These are phyloP conservation scores for Debaryomyces hansenii DNA, from an alignment of 805 yeast species.

Conservation along the genomic window DNA sequence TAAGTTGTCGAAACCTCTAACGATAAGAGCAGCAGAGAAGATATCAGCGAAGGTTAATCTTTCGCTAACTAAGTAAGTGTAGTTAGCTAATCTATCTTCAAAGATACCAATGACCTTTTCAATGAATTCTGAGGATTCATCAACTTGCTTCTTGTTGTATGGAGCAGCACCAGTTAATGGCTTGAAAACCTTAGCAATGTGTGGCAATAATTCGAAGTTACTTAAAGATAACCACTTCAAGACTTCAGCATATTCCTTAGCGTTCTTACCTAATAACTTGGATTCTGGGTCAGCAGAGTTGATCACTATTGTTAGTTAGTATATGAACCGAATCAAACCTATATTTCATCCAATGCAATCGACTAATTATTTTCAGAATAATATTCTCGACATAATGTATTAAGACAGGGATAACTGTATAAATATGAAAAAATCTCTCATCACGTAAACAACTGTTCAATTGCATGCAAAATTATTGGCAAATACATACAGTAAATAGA, in stretches of 20 bases:
- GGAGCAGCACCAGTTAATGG: constrained; percentile 67
- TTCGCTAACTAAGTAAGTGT: constrained; percentile 74
- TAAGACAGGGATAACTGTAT: constrained; percentile 89
- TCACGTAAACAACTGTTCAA: constrained; percentile 37
- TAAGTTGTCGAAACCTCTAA: constrained; percentile 57
- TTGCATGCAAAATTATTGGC: neutral
- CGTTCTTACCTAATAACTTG: constrained; percentile 63
- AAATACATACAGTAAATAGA: constrained; percentile 53
- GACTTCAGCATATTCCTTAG: constrained; percentile 62
- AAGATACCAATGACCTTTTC: constrained; percentile 41
- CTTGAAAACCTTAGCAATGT: constrained; percentile 49
- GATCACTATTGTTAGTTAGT: constrained; percentile 37
- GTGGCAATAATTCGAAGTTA: constrained; percentile 62
- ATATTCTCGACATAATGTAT: constrained; percentile 69
- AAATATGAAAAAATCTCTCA: constrained; percentile 52
- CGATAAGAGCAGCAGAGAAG: constrained; percentile 46
- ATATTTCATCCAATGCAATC: neutral
- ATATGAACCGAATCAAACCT: neutral
- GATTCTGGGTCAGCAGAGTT: constrained; percentile 45
- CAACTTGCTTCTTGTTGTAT: constrained; percentile 73
- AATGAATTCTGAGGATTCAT: constrained; percentile 41
- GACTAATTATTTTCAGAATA: constrained; percentile 44
- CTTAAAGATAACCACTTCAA: constrained; percentile 77
- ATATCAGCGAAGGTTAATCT: constrained; percentile 57
- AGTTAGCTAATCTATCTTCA: constrained; percentile 58